Percentiles rank a stretch among this genome's conserved stretches.
Evolutionary conservation across 768 basidiomycete species (phyloP).

Genomic region (Daedalea quercina): DNA sequence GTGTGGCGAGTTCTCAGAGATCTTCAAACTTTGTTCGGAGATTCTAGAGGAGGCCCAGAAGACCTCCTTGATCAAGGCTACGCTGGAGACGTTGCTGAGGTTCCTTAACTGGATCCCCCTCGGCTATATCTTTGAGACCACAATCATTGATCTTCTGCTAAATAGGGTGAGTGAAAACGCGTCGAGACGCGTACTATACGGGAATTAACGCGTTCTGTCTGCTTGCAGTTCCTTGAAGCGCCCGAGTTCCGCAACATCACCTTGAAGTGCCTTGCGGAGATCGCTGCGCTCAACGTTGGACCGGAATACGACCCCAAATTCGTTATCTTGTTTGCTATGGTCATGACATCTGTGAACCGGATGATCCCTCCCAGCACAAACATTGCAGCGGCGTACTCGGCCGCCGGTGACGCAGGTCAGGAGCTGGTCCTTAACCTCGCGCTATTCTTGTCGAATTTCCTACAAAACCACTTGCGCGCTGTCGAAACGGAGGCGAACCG

Average conservation of each 20-base stretch:
- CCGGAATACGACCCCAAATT: conserved; percentile 98
- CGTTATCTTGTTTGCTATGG: conserved; percentile 94
- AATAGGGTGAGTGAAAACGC: conserved; percentile 63
- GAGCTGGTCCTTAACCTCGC: conserved; percentile 96
- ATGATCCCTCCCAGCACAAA: conserved; percentile 97
- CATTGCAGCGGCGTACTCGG: conserved; percentile 86
- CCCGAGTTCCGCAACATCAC: conserved; percentile 97
- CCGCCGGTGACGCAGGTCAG: conserved; percentile 87
- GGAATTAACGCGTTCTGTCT: background rate
- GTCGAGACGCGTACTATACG: background rate
- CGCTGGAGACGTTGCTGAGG: conserved; percentile 87
- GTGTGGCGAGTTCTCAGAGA: conserved; percentile 95
- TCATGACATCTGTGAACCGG: conserved; percentile 94
- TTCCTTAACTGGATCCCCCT: conserved; percentile 99
- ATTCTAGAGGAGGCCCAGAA: conserved; percentile 97
- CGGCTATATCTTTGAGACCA: conserved; percentile 98
- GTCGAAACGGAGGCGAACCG: conserved; percentile 89
- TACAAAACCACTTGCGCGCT: conserved; percentile 87
- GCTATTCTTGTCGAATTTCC: conserved; percentile 95
- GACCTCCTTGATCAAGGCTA: conserved; percentile 88
- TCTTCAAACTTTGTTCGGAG: conserved; percentile 96
- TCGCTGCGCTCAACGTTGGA: conserved; percentile 89
- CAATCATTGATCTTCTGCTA: conserved; percentile 89
- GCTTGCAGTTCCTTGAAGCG: conserved; percentile 82
- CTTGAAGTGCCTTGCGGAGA: conserved; percentile 93